These are phyloP conservation scores for Podospora pseudopauciseta DNA, from an alignment of 495 filamentous ascomycete species.

Conservation along the genomic window DNA sequence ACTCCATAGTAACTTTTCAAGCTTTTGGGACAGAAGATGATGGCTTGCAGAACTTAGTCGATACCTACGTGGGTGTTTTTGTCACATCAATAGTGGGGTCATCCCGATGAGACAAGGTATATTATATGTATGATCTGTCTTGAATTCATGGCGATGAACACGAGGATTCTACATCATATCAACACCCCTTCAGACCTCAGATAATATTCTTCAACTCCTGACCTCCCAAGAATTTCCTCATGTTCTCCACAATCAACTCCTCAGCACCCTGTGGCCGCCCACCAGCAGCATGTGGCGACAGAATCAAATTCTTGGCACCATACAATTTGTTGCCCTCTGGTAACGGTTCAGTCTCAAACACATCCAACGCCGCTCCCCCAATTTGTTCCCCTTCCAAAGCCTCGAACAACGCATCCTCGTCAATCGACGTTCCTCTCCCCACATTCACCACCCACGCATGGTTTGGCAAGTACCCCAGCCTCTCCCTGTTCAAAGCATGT, in stretches of 20 bases:
- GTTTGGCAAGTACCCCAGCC: conserved; percentile 69
- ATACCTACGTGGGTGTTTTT: no score
- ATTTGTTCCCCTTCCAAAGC: conserved; percentile 66
- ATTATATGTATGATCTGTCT: no score
- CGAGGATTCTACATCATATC: not conserved
- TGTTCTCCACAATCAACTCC: conserved; percentile 51
- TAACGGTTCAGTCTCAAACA: conserved; percentile 74
- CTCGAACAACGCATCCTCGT: conserved; percentile 73
- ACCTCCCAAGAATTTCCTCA: conserved; percentile 49
- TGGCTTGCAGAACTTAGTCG: no score
- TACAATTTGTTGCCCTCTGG: conserved; percentile 39
- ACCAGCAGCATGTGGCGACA: conserved; percentile 47
- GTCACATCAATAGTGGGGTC: no score
- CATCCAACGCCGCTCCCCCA: conserved; percentile 67
- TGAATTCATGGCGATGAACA: no score
- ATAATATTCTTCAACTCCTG: conserved; percentile 53
- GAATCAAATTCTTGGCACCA: conserved; percentile 37
- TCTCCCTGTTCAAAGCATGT: conserved; percentile 63
- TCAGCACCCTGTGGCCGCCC: conserved; percentile 54
- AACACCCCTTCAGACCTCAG: conserved; percentile 18
- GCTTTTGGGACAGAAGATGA: no score
- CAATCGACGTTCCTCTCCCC: conserved; percentile 72
- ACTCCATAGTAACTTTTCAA: no score
- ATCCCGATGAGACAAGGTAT: no score
- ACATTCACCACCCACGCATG: conserved; percentile 82